Percentiles rank a stretch among this genome's conserved stretches.
Conservation (phyloP, 768 basidiomycete genomes). For the Dacryopinax spathularia region DNA sequence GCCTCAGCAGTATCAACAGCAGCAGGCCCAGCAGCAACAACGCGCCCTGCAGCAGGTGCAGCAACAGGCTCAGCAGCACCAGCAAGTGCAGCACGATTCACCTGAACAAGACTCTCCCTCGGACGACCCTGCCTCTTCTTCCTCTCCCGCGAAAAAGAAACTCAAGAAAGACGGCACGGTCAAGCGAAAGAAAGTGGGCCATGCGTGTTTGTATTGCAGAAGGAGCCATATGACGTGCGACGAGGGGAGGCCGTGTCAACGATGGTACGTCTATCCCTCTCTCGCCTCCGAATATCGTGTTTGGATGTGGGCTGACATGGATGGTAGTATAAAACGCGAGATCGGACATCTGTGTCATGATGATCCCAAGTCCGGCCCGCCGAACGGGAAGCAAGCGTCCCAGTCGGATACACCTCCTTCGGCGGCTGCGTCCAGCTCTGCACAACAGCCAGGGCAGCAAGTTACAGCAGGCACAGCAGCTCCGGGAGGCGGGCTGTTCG, state of each 20-base stretch:
- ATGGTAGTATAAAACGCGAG: constrained; percentile 75
- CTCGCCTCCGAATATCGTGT: constrained; percentile 2
- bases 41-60: too few relatives aligned
- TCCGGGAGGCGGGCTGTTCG: too few relatives aligned
- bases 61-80: too few relatives aligned
- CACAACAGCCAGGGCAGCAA: not conserved
- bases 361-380: constrained; percentile 33
- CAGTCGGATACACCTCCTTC: constrained; percentile 3
- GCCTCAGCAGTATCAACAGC: not conserved
- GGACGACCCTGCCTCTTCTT: not conserved
- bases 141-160: not conserved
- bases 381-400: not conserved
- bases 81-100: too few relatives aligned
- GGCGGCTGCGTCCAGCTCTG: not conserved
- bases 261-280: constrained; percentile 45
- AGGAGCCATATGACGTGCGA: constrained; percentile 78
- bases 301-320: not conserved
- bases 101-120: not conserved
- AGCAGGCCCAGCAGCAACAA: not conserved
- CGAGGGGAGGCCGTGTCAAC: constrained; percentile 67
- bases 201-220: constrained; percentile 87
- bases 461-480: too few relatives aligned
- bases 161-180: constrained; percentile 1
- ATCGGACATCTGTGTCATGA: constrained; percentile 91
- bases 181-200: constrained; percentile 79